phyloP scores from a whole-genome alignment of 2,329 filamentous ascomycete species.

The Lachnellula hyalina region DNA sequence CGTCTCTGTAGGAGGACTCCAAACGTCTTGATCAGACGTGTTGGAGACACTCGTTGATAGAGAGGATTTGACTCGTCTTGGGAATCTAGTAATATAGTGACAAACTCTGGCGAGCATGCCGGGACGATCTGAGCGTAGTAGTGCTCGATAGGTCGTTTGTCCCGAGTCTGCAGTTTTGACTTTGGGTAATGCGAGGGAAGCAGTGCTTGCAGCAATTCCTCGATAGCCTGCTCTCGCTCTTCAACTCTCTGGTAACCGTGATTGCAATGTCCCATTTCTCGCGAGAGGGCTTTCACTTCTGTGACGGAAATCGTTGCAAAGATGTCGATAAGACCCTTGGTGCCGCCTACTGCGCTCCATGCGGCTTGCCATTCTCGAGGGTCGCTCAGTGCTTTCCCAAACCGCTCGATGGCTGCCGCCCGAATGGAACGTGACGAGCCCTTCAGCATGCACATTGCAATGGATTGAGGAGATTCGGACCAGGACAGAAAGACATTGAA shows the following conservation, averaged over 20 bases:
- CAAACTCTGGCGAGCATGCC: slow-evolving; percentile 9
- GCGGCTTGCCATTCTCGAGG: slow-evolving; percentile 7
- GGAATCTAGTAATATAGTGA: slow-evolving; percentile 2
- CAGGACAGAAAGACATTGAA: slow-evolving; percentile 7
- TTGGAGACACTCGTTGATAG: slow-evolving; percentile 4
- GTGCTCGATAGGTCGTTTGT: slow-evolving; percentile 10
- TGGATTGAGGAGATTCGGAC: neutral
- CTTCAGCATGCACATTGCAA: slow-evolving; percentile 5
- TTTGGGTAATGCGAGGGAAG: slow-evolving; percentile 11
- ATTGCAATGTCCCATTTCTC: slow-evolving; percentile 7
- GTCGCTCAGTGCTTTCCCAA: slow-evolving; percentile 8
- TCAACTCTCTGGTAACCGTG: neutral
- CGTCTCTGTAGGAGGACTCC: slow-evolving; percentile 6
- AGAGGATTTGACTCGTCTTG: slow-evolving; percentile 11
- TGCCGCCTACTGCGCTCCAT: slow-evolving; percentile 10
- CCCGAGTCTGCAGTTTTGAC: slow-evolving; percentile 5
- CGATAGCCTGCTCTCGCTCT: slow-evolving; percentile 8
- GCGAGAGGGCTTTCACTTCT: slow-evolving; percentile 5
- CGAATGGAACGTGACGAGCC: slow-evolving; percentile 4
- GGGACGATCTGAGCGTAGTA: slow-evolving; percentile 8
- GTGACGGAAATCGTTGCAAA: slow-evolving; percentile 8
- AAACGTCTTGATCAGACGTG: slow-evolving; percentile 1
- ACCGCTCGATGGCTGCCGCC: slow-evolving; percentile 8
- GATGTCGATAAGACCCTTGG: slow-evolving; percentile 5
- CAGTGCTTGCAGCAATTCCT: slow-evolving; percentile 9